Conservation (phyloP, 768 basidiomycete species). For the Lactarius deliciosus region DNA sequence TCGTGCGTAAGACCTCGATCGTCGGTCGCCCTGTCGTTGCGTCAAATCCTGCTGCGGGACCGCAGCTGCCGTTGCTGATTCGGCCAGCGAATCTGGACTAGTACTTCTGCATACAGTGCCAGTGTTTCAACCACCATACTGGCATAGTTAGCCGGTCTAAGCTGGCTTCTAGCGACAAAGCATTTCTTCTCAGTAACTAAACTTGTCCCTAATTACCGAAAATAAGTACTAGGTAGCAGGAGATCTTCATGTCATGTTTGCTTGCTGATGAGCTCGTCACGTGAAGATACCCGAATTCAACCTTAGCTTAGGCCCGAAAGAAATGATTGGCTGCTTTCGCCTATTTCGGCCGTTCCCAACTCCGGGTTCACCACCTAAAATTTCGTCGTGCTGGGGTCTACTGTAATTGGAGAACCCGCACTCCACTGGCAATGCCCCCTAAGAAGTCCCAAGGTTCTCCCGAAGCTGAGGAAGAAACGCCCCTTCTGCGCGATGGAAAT, state of each 20-base stretch:
- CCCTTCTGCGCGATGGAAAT: background rate
- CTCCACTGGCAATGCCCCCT: background rate
- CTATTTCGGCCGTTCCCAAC: too few species aligned
- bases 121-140: too few species aligned
- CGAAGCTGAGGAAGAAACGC: background rate
- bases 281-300: too few species aligned
- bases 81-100: conserved; percentile 17
- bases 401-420: background rate
- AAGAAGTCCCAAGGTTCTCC: background rate
- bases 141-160: too few species aligned
- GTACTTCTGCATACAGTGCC: background rate
- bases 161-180: too few species aligned
- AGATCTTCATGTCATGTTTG: too few species aligned
- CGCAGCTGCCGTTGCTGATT: conserved; percentile 27
- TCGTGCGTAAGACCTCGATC: conserved; percentile 16
- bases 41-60: conserved; percentile 19
- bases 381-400: background rate
- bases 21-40: conserved; percentile 26
- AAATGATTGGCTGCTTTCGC: too few species aligned
- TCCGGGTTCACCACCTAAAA: background rate
- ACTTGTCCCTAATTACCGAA: too few species aligned
- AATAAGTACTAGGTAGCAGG: too few species aligned
- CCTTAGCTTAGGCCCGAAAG: too few species aligned
- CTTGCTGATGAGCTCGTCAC: too few species aligned
- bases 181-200: too few species aligned